A percentile compares a stretch with the other conserved stretches of the same genome.
Conservation (phyloP, 768 basidiomycete species). For the Epithele typhae region DNA sequence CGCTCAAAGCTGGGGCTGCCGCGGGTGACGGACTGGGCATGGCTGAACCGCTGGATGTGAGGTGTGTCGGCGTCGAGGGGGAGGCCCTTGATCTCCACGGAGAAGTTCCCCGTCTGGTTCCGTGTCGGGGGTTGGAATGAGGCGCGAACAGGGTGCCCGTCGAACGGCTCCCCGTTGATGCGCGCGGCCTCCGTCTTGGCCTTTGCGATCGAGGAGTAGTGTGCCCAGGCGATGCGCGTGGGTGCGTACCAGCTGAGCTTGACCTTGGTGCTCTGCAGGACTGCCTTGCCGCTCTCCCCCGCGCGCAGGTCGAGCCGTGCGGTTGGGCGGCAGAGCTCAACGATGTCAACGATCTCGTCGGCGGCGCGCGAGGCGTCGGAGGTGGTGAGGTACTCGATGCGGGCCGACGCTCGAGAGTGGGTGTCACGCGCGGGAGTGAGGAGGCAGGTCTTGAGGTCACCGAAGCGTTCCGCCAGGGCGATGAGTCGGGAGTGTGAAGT, state of each 20-base stretch:
- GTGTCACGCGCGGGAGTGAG: conserved; percentile 18
- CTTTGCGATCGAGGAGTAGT: conserved; percentile 37
- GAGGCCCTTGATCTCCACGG: conserved; percentile 43
- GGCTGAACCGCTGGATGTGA: conserved; percentile 32
- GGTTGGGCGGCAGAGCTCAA: conserved; percentile 24
- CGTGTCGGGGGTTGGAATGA: conserved; percentile 27
- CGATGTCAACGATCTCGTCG: conserved; percentile 4
- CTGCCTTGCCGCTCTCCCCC: conserved; percentile 16
- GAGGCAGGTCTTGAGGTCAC: conserved; percentile 23
- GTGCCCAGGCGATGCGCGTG: conserved; percentile 39
- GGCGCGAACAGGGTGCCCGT: conserved; percentile 37
- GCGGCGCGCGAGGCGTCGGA: conserved; percentile 32
- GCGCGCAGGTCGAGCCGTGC: conserved; percentile 26
- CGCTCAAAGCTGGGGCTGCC: conserved; percentile 30
- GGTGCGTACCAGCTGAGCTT: conserved; percentile 45
- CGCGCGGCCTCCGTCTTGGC: conserved; percentile 40
- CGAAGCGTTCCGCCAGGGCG: conserved; percentile 29
- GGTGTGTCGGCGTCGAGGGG: conserved; percentile 29
- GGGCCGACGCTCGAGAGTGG: conserved; percentile 3
- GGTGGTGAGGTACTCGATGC: conserved; percentile 28
- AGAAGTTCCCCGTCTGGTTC: conserved; percentile 34
- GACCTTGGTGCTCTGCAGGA: conserved; percentile 28
- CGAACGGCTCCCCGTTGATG: conserved; percentile 35
- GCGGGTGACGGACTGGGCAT: conserved; percentile 23
- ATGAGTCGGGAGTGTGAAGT: conserved; percentile 28